Percentiles rank a stretch among this genome's conserved stretches.
Conservation (phyloP, 73 alveolate species). For the Paramecium sonneborni region DNA sequence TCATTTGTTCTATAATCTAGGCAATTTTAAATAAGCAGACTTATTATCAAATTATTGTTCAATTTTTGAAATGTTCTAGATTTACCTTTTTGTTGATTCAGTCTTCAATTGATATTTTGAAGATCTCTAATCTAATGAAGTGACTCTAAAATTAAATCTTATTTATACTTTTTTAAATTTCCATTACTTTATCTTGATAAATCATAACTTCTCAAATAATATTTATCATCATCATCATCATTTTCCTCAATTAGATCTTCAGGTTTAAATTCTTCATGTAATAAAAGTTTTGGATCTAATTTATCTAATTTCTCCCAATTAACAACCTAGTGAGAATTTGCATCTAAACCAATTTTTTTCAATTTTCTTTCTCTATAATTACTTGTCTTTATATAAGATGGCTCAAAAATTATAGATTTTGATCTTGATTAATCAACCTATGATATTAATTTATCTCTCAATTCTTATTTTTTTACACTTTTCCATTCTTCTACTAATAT, state of each 20-base stretch:
- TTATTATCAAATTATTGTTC: not conserved
- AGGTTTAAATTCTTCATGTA: slow-evolving; percentile 10
- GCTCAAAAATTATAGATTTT: not conserved
- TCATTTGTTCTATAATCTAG: slow-evolving; percentile 4
- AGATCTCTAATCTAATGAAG: not conserved
- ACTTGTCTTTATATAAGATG: not conserved
- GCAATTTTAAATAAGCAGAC: not conserved
- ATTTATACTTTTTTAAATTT: not conserved
- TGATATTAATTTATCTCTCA: not conserved
- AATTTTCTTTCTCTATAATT: slow-evolving; percentile 10
- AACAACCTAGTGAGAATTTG: not conserved
- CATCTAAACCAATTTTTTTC: not conserved
- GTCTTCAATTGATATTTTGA: not conserved
- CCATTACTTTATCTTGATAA: not conserved
- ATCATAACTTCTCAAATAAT: not conserved
- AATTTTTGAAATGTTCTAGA: not conserved
- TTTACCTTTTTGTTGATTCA: not conserved
- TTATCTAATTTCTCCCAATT: slow-evolving; percentile 48
- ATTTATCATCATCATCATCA: slow-evolving; percentile 50
- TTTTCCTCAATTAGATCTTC: slow-evolving; percentile 35
- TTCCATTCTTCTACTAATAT: not conserved
- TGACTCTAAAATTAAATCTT: not conserved
- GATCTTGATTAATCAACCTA: not conserved
- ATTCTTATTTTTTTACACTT: not conserved
- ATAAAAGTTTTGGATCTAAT: not conserved